These are phyloP conservation scores for Rhodotorula paludigena DNA, from an alignment of 768 basidiomycete genomes.

Conservation along the genomic window DNA sequence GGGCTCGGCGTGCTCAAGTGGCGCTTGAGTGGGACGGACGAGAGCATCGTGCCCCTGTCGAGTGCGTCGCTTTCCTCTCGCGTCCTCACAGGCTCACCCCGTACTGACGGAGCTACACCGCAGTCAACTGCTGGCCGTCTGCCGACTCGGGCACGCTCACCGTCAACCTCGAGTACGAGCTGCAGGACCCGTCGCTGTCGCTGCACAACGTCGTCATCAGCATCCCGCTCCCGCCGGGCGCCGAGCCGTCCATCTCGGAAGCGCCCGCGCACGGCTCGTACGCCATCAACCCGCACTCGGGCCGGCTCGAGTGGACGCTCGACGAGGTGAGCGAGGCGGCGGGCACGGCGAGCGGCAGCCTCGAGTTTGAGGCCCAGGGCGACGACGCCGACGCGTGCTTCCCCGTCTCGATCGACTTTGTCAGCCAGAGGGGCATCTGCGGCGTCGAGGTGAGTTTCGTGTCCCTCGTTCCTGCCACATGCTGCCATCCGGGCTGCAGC, in stretches of 20 bases:
- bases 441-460: constrained; percentile 60
- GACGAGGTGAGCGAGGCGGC: constrained; percentile 63
- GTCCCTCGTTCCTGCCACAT: neutral
- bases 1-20: constrained; percentile 81
- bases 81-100: neutral
- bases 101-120: neutral
- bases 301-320: constrained; percentile 80
- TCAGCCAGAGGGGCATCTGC: constrained; percentile 71
- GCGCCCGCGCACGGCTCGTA: constrained; percentile 63
- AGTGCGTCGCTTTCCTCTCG: constrained; percentile 56
- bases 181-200: constrained; percentile 74
- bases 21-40: constrained; percentile 84
- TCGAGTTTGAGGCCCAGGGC: constrained; percentile 83
- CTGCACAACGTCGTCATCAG: constrained; percentile 81
- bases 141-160: constrained; percentile 88
- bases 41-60: constrained; percentile 81
- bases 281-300: constrained; percentile 64
- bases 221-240: constrained; percentile 83
- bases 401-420: constrained; percentile 80
- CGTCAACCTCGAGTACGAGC: constrained; percentile 94
- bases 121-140: constrained; percentile 96
- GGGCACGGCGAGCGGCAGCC: constrained; percentile 63
- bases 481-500: no score
- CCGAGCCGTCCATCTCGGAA: constrained; percentile 67
- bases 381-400: constrained; percentile 81